Percentiles rank a stretch among this genome's conserved stretches.
These are phyloP conservation scores for Aspergillus cavernicola DNA, from an alignment of 495 filamentous ascomycete genomes.

Conservation along the genomic window DNA sequence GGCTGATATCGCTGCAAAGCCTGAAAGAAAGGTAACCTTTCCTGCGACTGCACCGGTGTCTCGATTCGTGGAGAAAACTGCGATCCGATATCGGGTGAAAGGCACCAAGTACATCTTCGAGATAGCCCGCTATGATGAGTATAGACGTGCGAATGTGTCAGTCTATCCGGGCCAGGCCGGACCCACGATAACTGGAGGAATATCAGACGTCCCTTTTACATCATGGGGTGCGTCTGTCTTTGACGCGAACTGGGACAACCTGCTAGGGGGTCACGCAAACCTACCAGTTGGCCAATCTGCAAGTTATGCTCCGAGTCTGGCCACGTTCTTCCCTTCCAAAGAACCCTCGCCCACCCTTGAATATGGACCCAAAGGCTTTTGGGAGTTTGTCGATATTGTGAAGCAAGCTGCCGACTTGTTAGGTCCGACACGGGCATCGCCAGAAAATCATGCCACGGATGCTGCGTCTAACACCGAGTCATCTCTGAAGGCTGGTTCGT, in stretches of 20 bases:
- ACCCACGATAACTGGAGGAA: slow-evolving; percentile 13
- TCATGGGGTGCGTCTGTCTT: slow-evolving; percentile 49
- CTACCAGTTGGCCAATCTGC: slow-evolving; percentile 27
- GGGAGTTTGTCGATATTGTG: slow-evolving; percentile 33
- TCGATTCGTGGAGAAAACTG: slow-evolving; percentile 46
- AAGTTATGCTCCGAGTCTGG: slow-evolving; percentile 38
- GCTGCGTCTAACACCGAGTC: background rate
- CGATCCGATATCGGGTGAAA: slow-evolving; percentile 45
- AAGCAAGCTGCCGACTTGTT: slow-evolving; percentile 27
- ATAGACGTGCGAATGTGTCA: slow-evolving; percentile 24
- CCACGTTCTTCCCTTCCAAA: slow-evolving; percentile 43
- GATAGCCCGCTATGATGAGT: slow-evolving; percentile 52
- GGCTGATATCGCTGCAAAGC: slow-evolving; percentile 19
- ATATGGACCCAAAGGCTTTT: slow-evolving; percentile 22
- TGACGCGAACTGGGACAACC: slow-evolving; percentile 48
- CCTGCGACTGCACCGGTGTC: slow-evolving; percentile 19
- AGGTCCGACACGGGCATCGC: slow-evolving; percentile 13
- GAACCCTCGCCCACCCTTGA: slow-evolving; percentile 1
- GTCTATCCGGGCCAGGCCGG: background rate
- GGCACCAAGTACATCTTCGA: slow-evolving; percentile 51
- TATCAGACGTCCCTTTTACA: slow-evolving; percentile 19
- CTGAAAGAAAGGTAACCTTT: slow-evolving; percentile 27
- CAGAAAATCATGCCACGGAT: background rate
- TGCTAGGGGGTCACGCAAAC: slow-evolving; percentile 31
- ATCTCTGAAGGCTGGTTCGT: background rate